A percentile compares a stretch with the other conserved stretches of the same genome.
Evolutionary conservation across 768 basidiomycete genomes (phyloP).

Genomic region (Termitomyces sp.): DNA sequence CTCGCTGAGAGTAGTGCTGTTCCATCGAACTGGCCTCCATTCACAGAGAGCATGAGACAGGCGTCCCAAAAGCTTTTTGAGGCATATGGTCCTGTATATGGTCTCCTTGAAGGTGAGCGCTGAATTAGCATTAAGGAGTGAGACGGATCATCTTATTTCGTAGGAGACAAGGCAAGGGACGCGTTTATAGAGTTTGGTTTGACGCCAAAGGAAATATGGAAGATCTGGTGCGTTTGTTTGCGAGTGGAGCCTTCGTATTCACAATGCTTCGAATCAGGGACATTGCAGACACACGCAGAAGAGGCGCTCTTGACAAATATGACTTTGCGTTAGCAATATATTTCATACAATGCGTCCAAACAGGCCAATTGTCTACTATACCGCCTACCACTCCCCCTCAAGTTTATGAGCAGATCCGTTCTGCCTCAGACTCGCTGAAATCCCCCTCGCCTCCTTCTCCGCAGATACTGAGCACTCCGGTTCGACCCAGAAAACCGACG

Average conservation of each 20-base stretch:
- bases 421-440: conserved; percentile 4
- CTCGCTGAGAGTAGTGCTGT: conserved; percentile 12
- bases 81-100: conserved; percentile 43
- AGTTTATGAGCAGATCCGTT: conserved; percentile 23
- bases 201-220: conserved; percentile 49
- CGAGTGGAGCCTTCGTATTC: neutral
- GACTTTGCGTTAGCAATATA: conserved; percentile 74
- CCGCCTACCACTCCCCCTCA: conserved; percentile 26
- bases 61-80: conserved; percentile 53
- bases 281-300: conserved; percentile 52
- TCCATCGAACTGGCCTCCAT: conserved; percentile 29
- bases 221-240: conserved; percentile 46
- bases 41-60: conserved; percentile 45
- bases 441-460: conserved; percentile 2
- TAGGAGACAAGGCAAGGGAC: conserved; percentile 56
- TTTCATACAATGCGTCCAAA: conserved; percentile 41
- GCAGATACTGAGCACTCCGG: neutral
- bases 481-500: neutral
- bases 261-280: conserved; percentile 32
- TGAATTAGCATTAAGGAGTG: neutral
- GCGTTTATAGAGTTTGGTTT: conserved; percentile 61
- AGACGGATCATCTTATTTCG: neutral
- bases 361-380: conserved; percentile 25
- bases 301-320: conserved; percentile 55
- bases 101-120: conserved; percentile 45